A percentile compares a stretch with the other conserved stretches of the same genome.
phyloP scores from a whole-genome alignment of 768 basidiomycete species.

The Pisolithus marmoratus region DNA sequence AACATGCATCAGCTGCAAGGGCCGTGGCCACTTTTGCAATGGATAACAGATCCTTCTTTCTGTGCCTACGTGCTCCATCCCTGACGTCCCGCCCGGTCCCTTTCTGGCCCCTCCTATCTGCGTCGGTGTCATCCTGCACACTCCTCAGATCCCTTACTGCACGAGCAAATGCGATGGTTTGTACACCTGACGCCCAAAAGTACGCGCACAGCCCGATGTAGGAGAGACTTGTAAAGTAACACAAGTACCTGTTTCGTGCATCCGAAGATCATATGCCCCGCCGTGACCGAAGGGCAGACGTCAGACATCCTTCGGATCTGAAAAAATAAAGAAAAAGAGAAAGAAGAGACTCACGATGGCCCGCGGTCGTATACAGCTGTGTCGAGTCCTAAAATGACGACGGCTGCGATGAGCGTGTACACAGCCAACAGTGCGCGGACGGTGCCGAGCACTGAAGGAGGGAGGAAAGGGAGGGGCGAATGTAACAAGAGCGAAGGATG shows the following conservation, averaged over 20 bases:
- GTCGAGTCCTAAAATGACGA: conserved; percentile 26
- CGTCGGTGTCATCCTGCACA: neutral
- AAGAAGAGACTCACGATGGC: conserved; percentile 22
- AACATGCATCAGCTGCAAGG: conserved; percentile 53
- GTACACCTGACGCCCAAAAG: conserved; percentile 52
- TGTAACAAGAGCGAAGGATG: conserved; percentile 34
- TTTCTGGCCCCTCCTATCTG: neutral
- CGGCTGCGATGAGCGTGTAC: conserved; percentile 40
- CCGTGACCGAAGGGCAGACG: neutral
- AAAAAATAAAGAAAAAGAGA: neutral
- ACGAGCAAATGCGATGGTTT: conserved; percentile 41
- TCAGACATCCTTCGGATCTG: neutral
- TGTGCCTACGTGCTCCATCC: conserved; percentile 3
- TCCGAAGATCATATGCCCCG: neutral
- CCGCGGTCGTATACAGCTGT: conserved; percentile 26
- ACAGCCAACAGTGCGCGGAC: conserved; percentile 45
- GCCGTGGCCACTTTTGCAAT: conserved; percentile 53
- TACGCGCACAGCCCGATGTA: conserved; percentile 60
- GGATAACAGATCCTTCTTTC: conserved; percentile 37
- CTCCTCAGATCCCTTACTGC: conserved; percentile 2
- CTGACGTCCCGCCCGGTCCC: neutral
- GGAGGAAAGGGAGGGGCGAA: conserved; percentile 32
- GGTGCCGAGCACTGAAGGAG: conserved; percentile 37
- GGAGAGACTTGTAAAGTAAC: conserved; percentile 60
- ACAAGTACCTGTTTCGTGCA: conserved; percentile 41